Conservation (phyloP, 2,329 filamentous ascomycete species). For the Colletotrichum aenigma region DNA sequence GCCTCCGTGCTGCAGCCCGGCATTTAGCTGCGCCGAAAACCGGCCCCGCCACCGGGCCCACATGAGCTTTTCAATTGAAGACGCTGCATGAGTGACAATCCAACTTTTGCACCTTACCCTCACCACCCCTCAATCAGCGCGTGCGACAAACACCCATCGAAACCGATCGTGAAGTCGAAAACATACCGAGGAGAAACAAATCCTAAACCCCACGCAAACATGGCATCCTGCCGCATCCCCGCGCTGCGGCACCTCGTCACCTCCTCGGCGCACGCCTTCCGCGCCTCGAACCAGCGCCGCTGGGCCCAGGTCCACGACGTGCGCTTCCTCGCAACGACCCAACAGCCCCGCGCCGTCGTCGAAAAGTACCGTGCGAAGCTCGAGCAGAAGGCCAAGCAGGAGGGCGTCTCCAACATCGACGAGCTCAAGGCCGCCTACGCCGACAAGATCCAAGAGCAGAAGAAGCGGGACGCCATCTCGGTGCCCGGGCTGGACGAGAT, state of each 20-base stretch:
- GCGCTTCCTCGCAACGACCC: constrained; percentile 84
- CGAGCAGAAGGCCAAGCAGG: constrained; percentile 76
- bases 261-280: constrained; percentile 34
- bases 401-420: constrained; percentile 73
- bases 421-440: constrained; percentile 83
- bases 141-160: background rate
- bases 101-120: background rate
- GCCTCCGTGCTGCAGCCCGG: background rate
- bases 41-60: constrained; percentile 10
- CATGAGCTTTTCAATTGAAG: constrained; percentile 6
- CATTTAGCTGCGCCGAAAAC: background rate
- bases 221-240: constrained; percentile 54
- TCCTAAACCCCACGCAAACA: constrained; percentile 27
- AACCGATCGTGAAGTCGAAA: background rate
- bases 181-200: background rate
- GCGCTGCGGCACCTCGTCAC: constrained; percentile 51
- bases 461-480: constrained; percentile 67
- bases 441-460: constrained; percentile 78
- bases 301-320: constrained; percentile 94
- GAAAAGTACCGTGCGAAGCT: constrained; percentile 92
- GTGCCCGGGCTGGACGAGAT: constrained; percentile 35
- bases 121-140: background rate
- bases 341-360: constrained; percentile 67
- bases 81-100: constrained; percentile 13
- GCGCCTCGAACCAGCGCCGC: constrained; percentile 66